Evolutionary conservation across 1,284 basidiomycete genomes (phyloP).

Genomic region (Microstroma glucosiphilum): DNA sequence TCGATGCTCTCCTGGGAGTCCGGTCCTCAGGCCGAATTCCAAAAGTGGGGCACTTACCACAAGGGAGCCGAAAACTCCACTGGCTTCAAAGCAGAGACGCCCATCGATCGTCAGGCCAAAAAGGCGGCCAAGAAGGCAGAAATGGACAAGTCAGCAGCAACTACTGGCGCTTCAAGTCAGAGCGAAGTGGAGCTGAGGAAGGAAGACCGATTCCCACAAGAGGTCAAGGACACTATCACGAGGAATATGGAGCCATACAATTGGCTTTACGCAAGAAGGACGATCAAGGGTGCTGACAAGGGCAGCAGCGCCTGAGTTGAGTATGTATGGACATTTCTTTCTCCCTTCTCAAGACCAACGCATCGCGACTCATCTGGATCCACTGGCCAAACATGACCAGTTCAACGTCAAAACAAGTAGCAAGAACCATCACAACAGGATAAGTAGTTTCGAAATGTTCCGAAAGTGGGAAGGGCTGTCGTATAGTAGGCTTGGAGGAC

Average conservation of each 20-base stretch:
- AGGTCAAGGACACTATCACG: conserved; percentile 27
- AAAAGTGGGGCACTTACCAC: conserved; percentile 46
- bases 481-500: too few relatives aligned
- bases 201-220: conserved; percentile 21
- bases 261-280: conserved; percentile 20
- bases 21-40: conserved; percentile 40
- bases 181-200: conserved; percentile 14
- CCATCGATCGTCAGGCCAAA: conserved; percentile 4
- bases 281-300: conserved; percentile 5
- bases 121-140: conserved; percentile 13
- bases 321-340: too few relatives aligned
- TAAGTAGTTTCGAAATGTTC: too few relatives aligned
- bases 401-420: too few relatives aligned
- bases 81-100: conserved; percentile 35
- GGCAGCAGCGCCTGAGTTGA: too few relatives aligned
- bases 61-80: conserved; percentile 40
- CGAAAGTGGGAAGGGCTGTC: too few relatives aligned
- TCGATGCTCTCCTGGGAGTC: conserved; percentile 44
- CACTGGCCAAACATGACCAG: too few relatives aligned
- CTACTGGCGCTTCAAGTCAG: conserved; percentile 9
- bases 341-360: too few relatives aligned
- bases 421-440: too few relatives aligned
- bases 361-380: too few relatives aligned
- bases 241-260: conserved; percentile 22
- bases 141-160: conserved; percentile 9